A percentile compares a stretch with the other conserved stretches of the same genome.
Evolutionary conservation across 768 basidiomycete species (phyloP).

Genomic region (Leccinum rimulosum): DNA sequence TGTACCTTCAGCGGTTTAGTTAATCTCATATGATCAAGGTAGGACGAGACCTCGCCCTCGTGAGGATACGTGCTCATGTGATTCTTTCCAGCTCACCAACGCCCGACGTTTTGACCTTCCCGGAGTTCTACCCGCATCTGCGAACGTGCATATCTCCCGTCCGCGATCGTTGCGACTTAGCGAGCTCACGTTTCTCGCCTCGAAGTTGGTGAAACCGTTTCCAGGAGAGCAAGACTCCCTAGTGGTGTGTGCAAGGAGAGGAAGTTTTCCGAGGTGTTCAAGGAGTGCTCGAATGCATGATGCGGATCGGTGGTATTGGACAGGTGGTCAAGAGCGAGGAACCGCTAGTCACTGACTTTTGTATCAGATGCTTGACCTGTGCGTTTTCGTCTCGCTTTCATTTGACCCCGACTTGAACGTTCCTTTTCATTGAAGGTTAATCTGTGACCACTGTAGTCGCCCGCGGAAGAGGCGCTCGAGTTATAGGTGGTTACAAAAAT

Average conservation of each 20-base stretch:
- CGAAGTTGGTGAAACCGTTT: conserved; percentile 44
- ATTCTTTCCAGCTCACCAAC: conserved; percentile 16
- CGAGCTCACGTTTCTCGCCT: conserved; percentile 61
- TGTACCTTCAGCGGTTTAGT: conserved; percentile 56
- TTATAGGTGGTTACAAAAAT: conserved; percentile 37
- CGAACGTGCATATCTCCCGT: conserved; percentile 59
- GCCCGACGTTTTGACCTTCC: conserved; percentile 35
- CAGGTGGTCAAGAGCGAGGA: conserved; percentile 58
- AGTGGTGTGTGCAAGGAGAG: conserved; percentile 75
- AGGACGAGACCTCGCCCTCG: conserved; percentile 4
- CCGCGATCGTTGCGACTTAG: conserved; percentile 63
- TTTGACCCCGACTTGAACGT: not conserved
- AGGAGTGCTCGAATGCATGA: conserved; percentile 80
- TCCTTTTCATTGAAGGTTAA: conserved; percentile 74
- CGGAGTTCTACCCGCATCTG: conserved; percentile 52
- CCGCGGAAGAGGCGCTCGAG: conserved; percentile 73
- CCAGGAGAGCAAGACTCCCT: conserved; percentile 51
- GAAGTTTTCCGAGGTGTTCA: conserved; percentile 73
- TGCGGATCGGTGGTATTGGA: conserved; percentile 72
- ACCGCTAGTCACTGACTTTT: conserved; percentile 53
- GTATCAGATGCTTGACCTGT: conserved; percentile 74
- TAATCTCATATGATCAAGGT: conserved; percentile 48
- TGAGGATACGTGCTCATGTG: not conserved
- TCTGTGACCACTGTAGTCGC: conserved; percentile 85
- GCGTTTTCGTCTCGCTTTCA: conserved; percentile 17